A percentile compares a stretch with the other conserved stretches of the same genome.
Conservation (phyloP, 495 filamentous ascomycete species). For the Tuber calosporum region DNA sequence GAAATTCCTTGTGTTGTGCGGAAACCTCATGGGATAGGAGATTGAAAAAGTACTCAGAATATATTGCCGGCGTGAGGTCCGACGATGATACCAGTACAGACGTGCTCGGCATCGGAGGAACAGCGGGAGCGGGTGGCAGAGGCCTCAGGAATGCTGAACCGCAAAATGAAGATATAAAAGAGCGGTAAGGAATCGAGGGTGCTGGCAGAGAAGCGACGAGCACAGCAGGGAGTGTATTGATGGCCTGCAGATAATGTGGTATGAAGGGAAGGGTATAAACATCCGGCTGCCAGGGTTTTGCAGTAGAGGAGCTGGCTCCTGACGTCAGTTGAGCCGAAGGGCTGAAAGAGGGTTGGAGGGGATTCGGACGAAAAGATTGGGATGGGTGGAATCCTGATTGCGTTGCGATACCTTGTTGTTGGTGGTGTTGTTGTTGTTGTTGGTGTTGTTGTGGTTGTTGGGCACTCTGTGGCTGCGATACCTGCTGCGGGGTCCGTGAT, state of each 20-base stretch:
- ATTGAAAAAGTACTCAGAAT: constrained; percentile 34
- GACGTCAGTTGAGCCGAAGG: constrained; percentile 24
- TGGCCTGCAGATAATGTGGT: constrained; percentile 35
- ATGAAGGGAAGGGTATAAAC: constrained; percentile 41
- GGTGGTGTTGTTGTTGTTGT: constrained; percentile 16
- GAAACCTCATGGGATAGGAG: constrained; percentile 32
- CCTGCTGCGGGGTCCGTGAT: constrained; percentile 15
- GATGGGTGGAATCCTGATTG: constrained; percentile 21
- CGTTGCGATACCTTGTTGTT: constrained; percentile 5
- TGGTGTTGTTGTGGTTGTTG: constrained; percentile 23
- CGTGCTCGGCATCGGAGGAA: constrained; percentile 25
- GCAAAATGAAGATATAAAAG: constrained; percentile 38
- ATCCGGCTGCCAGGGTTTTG: constrained; percentile 40
- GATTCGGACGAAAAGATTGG: constrained; percentile 31
- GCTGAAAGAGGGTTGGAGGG: constrained; percentile 29
- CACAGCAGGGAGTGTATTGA: constrained; percentile 36
- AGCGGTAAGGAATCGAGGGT: constrained; percentile 35
- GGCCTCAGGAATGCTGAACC: constrained; percentile 35
- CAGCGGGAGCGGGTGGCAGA: constrained; percentile 27
- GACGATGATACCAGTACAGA: constrained; percentile 22
- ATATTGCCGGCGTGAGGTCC: constrained; percentile 28
- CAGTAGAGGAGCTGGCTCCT: constrained; percentile 17
- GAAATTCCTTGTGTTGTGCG: constrained; percentile 28
- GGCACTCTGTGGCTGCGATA: background rate
- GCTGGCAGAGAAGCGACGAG: constrained; percentile 29